phyloP scores from a whole-genome alignment of 169 alveolate species.

The Plasmodium inui region DNA sequence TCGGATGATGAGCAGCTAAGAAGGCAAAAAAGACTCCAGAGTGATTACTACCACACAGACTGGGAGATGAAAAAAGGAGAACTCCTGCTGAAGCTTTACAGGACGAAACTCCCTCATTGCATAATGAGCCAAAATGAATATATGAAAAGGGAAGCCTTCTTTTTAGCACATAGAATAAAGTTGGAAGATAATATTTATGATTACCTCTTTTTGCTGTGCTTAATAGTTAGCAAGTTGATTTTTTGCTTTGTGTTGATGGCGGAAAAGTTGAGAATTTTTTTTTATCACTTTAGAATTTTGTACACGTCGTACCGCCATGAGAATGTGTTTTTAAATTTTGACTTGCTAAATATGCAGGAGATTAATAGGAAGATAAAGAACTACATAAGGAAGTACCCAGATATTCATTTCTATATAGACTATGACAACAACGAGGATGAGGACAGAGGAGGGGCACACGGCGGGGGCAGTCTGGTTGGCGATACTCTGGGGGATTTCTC shows the following conservation, averaged over 20 bases:
- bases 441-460: background rate
- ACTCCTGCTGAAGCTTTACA: constrained; percentile 11
- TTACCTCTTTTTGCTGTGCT: constrained; percentile 52
- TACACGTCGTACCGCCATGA: constrained; percentile 20
- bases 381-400: constrained; percentile 71
- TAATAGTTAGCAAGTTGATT: constrained; percentile 63
- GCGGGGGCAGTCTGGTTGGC: background rate
- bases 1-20: background rate
- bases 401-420: constrained; percentile 69
- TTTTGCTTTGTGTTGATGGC: constrained; percentile 67
- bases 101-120: constrained; percentile 3
- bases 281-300: constrained; percentile 72
- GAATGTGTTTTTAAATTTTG: constrained; percentile 69
- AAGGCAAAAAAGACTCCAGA: background rate
- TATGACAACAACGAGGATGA: constrained; percentile 46
- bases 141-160: constrained; percentile 22
- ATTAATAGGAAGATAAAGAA: constrained; percentile 56
- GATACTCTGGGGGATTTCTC: background rate
- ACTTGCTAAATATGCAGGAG: constrained; percentile 69
- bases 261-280: constrained; percentile 57
- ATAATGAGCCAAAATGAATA: constrained; percentile 39
- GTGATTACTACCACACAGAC: background rate
- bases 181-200: constrained; percentile 60
- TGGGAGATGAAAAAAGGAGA: constrained; percentile 6
- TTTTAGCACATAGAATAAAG: constrained; percentile 23